Evolutionary conservation across 176 grass and related monocot species (phyloP), one percentile per base, ranked within the genome.

Genomic region (Avena insularis): DNA sequence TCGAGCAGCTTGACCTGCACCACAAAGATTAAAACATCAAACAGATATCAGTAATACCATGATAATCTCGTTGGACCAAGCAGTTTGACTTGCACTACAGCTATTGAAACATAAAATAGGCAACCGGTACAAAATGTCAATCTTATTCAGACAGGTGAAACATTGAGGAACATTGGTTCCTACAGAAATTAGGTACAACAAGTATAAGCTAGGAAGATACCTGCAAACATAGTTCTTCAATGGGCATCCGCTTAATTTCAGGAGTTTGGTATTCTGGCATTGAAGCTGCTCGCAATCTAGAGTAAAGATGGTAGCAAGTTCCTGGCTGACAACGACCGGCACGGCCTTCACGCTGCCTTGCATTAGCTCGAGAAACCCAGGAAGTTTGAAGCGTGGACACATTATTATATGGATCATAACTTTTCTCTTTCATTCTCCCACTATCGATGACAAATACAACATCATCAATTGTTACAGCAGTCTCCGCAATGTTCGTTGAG

Each of bases 351-450:
- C 93, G 90, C 75, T 98, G 96, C 54, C 87, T 98, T 82, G 94
- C 92, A 85, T 80, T 94, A 77, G 96, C 96, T 89, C 95, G 95
- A 25, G 93, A 98, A 90, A 98, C 82, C 96, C 96, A 96, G 79
- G 93, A 94, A 89, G 96, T 88, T 71, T 94, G 90, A 86, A 98
- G 93, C 70, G 96, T 98, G 61, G 96, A 98, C 51, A 98, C 96
- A 74, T 91, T 94, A 87, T 91, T 98, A 79, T 98, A 96, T 35
- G 96, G 96, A 94, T 98, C 96, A 88, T 98, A 98, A 83, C 90
- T 98, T 91, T 94, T 98, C 83, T 96, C 96, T 89, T 98, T 98
- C 96, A 98, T 98, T 78, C 93, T 88, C 33, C 96, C 96, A 92
- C 82, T 95, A 79, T 96, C 93, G 86, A 98, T 94, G 31, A 98